Evolutionary conservation across 2,329 filamentous ascomycete genomes (phyloP), one percentile per base, ranked within the genome.

Genomic region (Alternaria arborescens): DNA sequence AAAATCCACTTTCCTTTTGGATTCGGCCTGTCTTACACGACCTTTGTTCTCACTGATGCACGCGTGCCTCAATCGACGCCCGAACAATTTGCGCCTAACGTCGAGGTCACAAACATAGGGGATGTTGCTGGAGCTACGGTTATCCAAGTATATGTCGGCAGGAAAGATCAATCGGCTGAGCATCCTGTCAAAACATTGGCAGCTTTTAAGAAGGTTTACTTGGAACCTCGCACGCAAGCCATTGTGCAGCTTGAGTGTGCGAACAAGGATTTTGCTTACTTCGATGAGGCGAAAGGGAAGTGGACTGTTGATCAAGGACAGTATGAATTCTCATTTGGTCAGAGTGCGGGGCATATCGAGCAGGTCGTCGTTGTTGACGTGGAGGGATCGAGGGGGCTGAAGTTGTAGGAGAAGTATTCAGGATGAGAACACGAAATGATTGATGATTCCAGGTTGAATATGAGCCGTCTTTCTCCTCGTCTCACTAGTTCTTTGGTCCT

Each of bases 181-280:
- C 81, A 89, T 46, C 89, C 89, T 0, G 83, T 87, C 62, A 91
- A 91, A 78, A 89, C 91, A 73, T 81, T 92, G 3, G 87, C 85
- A 8, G 88, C 88, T 0, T 92, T 91, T 69, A 83, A 85, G 62
- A 91, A 91, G 77, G 83, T 90, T 0, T 82, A 79, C 51, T 76
- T 92, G 3, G 81, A 85, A 44, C 80, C 84, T 2, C 87, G 86
- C 4, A 84, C 89, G 78, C 83, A 79, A 44, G 84, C 86, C 78
- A 80, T 68, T 7, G 86, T 88, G 2, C 80, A 82, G n/a, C 81
- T 93, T 8, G 34, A 58, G 3, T 46, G 51, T 76, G 14, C 40
- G 50, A 18, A 47, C 62, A 71, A 61, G 30, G 74, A 77, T 42
- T 73, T 77, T 59, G 75, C 75, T 3, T 77, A 71, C 56, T 77